Evolutionary conservation across 257 asterid genomes (phyloP), one percentile per base, ranked within the genome.

Genomic region (Leonotis leonurus): DNA sequence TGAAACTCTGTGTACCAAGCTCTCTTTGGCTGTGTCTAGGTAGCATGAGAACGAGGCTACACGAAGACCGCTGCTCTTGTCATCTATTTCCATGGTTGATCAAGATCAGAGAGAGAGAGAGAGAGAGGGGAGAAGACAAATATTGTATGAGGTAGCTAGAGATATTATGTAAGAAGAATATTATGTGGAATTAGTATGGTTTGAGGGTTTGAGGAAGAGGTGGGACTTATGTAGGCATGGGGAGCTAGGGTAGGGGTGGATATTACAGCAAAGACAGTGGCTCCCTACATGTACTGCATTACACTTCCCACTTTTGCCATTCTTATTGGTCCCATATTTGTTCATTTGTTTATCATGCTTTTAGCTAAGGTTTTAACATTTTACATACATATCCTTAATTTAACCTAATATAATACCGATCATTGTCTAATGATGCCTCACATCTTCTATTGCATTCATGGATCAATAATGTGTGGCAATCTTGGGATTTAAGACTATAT

Each of bases 21-120:
- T 87, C 24, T 86, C 88, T 60, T 79, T 81, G 8, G 81, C 73
- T 3, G 78, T 54, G 73, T 88, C 86, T 0, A 89, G 81, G 80
- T 89, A 89, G 49, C 75, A 83, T 3, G 97, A 68, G 70, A 89
- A 89, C 14, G 97, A 89, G 18, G 85, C 97, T n/a, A 89, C 92
- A 0, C 94, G 89, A 60, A 76, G 78, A 39, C 70, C 83, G 62
- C 17, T 21, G 21, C 25, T 13, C 59, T 71, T 80, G 14, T 87
- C 81, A 8, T 75, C 83, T 16, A 29, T 29, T 53, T 85, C 97
- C 97, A 89, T 89, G 46, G 25, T 24, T 12, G 17, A 14, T 1
- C 14, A 16, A 8, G 22, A 14, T 36, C 41, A 3, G n/a, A 32
- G 43, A 39, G 45, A 46, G 17, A 43, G 25, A 10, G 5, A 10